Evolutionary conservation across 2,329 filamentous ascomycete species (phyloP).

Genomic region (Alternaria sp.): DNA sequence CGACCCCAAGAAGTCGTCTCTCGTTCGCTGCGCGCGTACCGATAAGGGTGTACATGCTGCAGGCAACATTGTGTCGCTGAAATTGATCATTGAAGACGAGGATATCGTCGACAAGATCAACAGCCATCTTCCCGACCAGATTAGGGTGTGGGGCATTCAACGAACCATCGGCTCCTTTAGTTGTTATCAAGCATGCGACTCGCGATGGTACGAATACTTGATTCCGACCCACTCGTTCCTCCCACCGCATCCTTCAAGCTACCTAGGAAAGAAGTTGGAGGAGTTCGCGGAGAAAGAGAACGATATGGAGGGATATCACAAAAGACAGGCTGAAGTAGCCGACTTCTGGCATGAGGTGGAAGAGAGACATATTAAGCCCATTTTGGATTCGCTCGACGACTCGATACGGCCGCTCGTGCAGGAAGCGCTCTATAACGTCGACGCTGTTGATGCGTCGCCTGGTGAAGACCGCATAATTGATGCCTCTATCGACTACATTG

Average conservation of each 20-base stretch:
- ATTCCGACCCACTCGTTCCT: slow-evolving; percentile 93
- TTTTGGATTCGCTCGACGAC: slow-evolving; percentile 67
- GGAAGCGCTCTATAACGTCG: slow-evolving; percentile 63
- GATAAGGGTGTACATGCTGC: slow-evolving; percentile 98
- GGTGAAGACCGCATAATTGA: slow-evolving; percentile 48
- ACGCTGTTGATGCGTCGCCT: slow-evolving; percentile 39
- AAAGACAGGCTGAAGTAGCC: slow-evolving; percentile 77
- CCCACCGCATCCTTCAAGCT: slow-evolving; percentile 89
- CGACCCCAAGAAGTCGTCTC: slow-evolving; percentile 93
- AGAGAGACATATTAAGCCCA: slow-evolving; percentile 78
- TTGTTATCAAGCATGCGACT: slow-evolving; percentile 94
- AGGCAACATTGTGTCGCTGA: slow-evolving; percentile 92
- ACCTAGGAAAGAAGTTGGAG: slow-evolving; percentile 81
- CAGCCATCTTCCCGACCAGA: slow-evolving; percentile 81
- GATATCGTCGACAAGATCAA: slow-evolving; percentile 94
- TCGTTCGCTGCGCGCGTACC: slow-evolving; percentile 92
- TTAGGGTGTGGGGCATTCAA: slow-evolving; percentile 93
- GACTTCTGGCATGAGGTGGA: slow-evolving; percentile 86
- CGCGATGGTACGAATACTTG: slow-evolving; percentile 95
- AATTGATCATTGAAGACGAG: slow-evolving; percentile 91
- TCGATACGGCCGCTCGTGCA: slow-evolving; percentile 70
- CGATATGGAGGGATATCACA: slow-evolving; percentile 72
- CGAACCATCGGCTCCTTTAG: slow-evolving; percentile 90
- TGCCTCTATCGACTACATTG: slow-evolving; percentile 27
- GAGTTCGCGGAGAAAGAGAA: slow-evolving; percentile 77